These are phyloP conservation scores for Leucoagaricus sp. DNA, from an alignment of 1,284 basidiomycete genomes.

Conservation along the genomic window DNA sequence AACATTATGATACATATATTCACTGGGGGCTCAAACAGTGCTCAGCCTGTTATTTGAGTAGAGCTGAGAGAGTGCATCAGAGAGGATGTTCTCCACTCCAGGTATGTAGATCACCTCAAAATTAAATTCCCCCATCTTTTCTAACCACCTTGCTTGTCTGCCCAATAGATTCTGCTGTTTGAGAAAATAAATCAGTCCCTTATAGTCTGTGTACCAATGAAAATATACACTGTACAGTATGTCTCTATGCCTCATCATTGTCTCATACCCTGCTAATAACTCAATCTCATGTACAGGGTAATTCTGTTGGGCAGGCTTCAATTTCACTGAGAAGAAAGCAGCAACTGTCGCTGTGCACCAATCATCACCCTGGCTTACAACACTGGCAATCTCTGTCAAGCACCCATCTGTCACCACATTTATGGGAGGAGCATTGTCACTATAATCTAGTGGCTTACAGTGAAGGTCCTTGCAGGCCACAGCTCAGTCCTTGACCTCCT, in stretches of 20 bases:
- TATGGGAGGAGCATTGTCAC: conserved; percentile 19
- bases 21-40: conserved; percentile 18
- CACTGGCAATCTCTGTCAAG: conserved; percentile 28
- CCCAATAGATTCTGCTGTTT: conserved; percentile 32
- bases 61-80: conserved; percentile 27
- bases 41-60: conserved; percentile 21
- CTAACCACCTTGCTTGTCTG: conserved; percentile 38
- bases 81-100: conserved; percentile 28
- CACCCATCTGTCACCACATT: conserved; percentile 32
- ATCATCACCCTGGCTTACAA: conserved; percentile 31
- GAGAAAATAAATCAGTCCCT: conserved; percentile 30
- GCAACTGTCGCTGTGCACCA: conserved; percentile 27
- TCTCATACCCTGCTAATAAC: conserved; percentile 34
- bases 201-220: conserved; percentile 37
- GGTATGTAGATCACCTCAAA: conserved; percentile 30
- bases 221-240: conserved; percentile 33
- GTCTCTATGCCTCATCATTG: conserved; percentile 31
- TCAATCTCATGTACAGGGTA: conserved; percentile 24
- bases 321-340: conserved; percentile 39
- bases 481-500: conserved; percentile 31
- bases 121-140: conserved; percentile 31
- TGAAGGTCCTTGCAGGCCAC: conserved; percentile 19
- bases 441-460: conserved; percentile 25
- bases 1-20: conserved; percentile 21
- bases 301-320: conserved; percentile 38